Evolutionary conservation across 306 rosid species (phyloP).

Genomic region (Comarum palustre): DNA sequence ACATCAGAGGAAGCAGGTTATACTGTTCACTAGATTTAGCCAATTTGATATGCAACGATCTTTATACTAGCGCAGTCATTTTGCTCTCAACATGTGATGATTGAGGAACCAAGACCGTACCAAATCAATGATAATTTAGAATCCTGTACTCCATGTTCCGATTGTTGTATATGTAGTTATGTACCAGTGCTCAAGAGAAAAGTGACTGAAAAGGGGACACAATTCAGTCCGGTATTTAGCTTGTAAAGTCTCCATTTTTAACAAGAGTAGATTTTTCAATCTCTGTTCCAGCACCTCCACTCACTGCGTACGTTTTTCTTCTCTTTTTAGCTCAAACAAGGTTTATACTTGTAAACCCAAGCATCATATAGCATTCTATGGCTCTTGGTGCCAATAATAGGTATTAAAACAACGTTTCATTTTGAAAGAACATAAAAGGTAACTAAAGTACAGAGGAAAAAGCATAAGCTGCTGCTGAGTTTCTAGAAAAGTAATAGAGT

Average conservation of each 20-base stretch:
- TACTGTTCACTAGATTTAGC: constrained; percentile 65
- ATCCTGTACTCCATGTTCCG: neutral
- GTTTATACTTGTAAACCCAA: neutral
- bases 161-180: neutral
- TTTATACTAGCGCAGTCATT: neutral
- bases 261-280: neutral
- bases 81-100: neutral
- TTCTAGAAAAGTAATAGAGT: neutral
- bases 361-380: neutral
- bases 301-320: neutral
- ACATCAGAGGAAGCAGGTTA: constrained; percentile 72
- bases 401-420: neutral
- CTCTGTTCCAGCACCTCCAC: neutral
- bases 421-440: neutral
- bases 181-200: neutral
- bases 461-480: neutral
- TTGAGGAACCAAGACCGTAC: neutral
- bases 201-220: neutral
- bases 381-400: neutral
- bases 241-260: neutral
- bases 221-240: neutral
- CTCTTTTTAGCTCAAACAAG: neutral
- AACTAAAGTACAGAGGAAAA: neutral
- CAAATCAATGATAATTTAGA: neutral
- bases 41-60: constrained; percentile 15